Base-by-base conservation (phyloP, 331 rosid species). In the Rosa hybrid region DNA sequence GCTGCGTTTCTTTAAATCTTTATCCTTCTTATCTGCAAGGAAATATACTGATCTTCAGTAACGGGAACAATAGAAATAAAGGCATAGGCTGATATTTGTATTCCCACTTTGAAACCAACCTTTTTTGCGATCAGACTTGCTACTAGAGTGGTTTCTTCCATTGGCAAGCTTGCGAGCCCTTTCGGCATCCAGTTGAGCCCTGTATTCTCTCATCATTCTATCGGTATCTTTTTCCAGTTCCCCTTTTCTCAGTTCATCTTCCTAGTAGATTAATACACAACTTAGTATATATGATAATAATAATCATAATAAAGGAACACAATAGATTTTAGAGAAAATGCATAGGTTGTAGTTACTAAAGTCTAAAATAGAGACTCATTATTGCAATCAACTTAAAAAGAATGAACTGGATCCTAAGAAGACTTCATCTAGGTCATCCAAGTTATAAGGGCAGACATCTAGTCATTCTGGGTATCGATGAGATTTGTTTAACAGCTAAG, bases 101-200 rank as follows among this genome's bases (percentile, higher is more conserved):
- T 48, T 54, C 73, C 49, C 71, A 79, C 21, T 69, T 87, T 41
- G 70, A 72, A 53, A 67, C 86, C 30, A 84, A 91, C 98, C 99
- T 89, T 89, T 95, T 70, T 86, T 79, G 85, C 81, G 93, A 82
- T 84, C 87, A 46, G 91, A 83, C 84, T 90, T 91, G 56, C 92
- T 84, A 83, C 90, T 77, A n/a, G 99, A 90, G 76, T 90, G 93
- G 82, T 93, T 96, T 81, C 97, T 87, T 79, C 99, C 97, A 8
- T 93, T 97, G 77, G 97, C 86, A 81, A 96, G 99, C 81, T 93
- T 96, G 72, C 83, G 90, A 14, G 97, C 92, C 85, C 99, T 88
- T 84, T 96, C 99, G 17, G 97, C 97, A 89, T 93, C 99, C 81
- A 96, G 87, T 83, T 96, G 99, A 75, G 99, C 99, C 88, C 99